Evolutionary conservation across 345 rosid species (phyloP).

Genomic region (Cardiospermum halicacabum): DNA sequence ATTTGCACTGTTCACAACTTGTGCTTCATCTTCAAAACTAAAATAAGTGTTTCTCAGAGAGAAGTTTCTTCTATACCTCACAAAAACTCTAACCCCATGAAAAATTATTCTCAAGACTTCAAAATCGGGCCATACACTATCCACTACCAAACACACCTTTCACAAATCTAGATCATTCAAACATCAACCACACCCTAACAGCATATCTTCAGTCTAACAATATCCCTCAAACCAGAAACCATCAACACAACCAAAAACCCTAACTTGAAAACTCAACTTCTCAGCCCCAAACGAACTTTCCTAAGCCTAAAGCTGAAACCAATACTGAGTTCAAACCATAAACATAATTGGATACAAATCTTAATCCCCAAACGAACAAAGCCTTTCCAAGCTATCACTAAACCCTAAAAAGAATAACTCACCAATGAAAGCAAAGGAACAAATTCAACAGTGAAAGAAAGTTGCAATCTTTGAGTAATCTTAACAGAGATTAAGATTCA

Average conservation of each 20-base stretch:
- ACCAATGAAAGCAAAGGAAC: background rate
- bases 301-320: background rate
- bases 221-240: background rate
- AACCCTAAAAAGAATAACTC: background rate
- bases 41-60: background rate
- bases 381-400: background rate
- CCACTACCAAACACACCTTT: background rate
- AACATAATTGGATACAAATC: background rate
- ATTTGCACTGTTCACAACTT: no score
- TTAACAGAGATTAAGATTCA: background rate
- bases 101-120: background rate
- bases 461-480: background rate
- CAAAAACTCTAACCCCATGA: background rate
- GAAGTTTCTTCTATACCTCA: background rate
- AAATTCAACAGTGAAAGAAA: background rate
- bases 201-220: background rate
- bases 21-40: no score
- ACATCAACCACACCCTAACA: background rate
- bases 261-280: background rate
- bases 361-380: background rate
- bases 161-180: background rate
- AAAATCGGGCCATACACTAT: background rate
- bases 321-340: background rate
- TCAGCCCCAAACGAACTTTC: background rate
- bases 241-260: background rate